A percentile compares a stretch with the other conserved stretches of the same genome.
Evolutionary conservation across 176 grass and related monocot species (phyloP).

Genomic region (Triticum monococcum): DNA sequence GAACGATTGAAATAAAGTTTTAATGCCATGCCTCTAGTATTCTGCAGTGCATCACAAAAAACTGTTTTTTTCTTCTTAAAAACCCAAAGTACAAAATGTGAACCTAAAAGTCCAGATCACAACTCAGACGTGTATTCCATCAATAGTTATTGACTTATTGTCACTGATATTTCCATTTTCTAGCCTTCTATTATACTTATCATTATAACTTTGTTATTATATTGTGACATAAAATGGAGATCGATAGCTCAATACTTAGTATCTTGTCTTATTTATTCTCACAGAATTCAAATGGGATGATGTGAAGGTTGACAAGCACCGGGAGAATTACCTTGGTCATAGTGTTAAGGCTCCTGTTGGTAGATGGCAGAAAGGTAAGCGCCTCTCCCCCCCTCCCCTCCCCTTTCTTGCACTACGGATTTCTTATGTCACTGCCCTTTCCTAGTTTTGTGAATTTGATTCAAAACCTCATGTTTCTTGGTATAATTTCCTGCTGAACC

Average conservation of each 20-base stretch:
- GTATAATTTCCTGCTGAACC: background rate
- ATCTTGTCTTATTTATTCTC: background rate
- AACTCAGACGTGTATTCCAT: background rate
- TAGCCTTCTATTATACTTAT: background rate
- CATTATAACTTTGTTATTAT: background rate
- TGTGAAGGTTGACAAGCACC: conserved; percentile 97
- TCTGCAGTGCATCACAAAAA: background rate
- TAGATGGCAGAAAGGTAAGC: conserved; percentile 98
- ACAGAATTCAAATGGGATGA: conserved; percentile 99
- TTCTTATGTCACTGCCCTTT: conserved; percentile 13
- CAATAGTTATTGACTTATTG: background rate
- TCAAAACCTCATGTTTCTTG: background rate
- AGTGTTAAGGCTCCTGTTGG: conserved; percentile 94
- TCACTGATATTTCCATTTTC: background rate
- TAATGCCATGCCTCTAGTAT: background rate
- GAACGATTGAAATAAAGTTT: background rate
- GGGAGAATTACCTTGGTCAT: conserved; percentile 96
- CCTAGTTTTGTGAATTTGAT: background rate
- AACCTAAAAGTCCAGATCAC: background rate
- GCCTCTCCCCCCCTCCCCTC: background rate
- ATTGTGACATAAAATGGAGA: background rate
- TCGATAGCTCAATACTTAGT: background rate
- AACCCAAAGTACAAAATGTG: background rate
- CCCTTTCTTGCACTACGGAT: background rate
- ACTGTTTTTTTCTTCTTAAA: background rate